Evolutionary conservation across 1,284 basidiomycete species (phyloP).

Genomic region (Leccinum pseudoinsigne): DNA sequence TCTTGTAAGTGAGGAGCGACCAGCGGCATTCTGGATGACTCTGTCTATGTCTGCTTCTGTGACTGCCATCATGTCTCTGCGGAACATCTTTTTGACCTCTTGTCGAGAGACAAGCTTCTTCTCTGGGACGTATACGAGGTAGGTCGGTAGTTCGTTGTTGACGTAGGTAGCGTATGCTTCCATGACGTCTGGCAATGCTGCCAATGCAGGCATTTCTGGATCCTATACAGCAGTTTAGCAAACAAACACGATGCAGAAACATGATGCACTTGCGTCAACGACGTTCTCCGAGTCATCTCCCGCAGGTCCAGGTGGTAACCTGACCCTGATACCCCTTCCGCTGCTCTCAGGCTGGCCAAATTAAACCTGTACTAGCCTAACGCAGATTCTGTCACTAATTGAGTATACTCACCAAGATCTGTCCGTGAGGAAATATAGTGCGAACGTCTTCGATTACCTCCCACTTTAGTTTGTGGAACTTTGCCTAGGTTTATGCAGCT

Average conservation of each 20-base stretch:
- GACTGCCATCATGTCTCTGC: constrained; percentile 24
- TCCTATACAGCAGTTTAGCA: constrained; percentile 18
- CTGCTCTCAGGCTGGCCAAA: no score
- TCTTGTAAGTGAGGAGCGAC: constrained; percentile 42
- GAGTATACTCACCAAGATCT: constrained; percentile 24
- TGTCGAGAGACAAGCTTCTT: constrained; percentile 32
- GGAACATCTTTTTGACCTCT: constrained; percentile 33
- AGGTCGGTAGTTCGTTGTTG: constrained; percentile 33
- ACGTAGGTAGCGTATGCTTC: constrained; percentile 20
- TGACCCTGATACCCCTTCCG: constrained; percentile 24
- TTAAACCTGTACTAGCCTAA: background rate
- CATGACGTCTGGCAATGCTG: constrained; percentile 29
- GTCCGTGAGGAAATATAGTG: constrained; percentile 30
- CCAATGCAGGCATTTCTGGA: constrained; percentile 3
- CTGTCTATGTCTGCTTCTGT: constrained; percentile 30
- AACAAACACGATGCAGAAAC: background rate
- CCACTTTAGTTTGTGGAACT: constrained; percentile 32
- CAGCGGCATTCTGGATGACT: constrained; percentile 36
- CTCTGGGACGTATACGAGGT: constrained; percentile 30
- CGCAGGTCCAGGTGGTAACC: constrained; percentile 22
- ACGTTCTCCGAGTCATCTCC: constrained; percentile 4
- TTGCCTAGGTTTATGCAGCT: constrained; percentile 17
- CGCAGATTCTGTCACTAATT: background rate
- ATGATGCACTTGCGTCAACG: constrained; percentile 16
- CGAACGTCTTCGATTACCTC: constrained; percentile 32